Evolutionary conservation across 768 basidiomycete genomes (phyloP), one percentile per base, ranked within the genome.

Genomic region (Boletus rubescentipes): DNA sequence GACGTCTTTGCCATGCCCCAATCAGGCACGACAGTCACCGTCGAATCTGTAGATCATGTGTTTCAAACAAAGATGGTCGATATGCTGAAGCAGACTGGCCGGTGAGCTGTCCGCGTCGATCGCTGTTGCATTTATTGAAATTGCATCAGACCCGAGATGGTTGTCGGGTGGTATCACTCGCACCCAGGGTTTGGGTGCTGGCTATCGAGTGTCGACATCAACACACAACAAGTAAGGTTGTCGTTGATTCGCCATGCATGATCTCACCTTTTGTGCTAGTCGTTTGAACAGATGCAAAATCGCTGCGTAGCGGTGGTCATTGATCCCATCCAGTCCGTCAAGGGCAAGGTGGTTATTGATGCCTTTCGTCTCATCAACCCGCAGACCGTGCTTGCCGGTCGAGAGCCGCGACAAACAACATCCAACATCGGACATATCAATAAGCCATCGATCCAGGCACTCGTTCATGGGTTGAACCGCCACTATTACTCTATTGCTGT

Each of bases 1-100:
- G 96, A 98, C 68, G 96, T 98, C 57, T 98, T 98, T 64, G 96
- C 96, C 41, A 98, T 98, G 96, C 96, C 96, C 42, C 96, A 98
- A 64, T 93, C 92, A 15, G 96, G 96, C 57, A 98, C 96, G 16
- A 95, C 93, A 0, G 96, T 98, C 39, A 93, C 93, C 45, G 95
- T 98, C 57, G 95, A 98, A 73, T 96, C 95, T 9, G 94, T 96
- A 2, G 97, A 99, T 73, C 94, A 98, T 63, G 97, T 98, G 46
- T 99, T 98, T 74, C 97, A 99, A 72, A 87, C 86, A 4, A 98
- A 88, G 73, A 98, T 98, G 97, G 76, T 97, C 46, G 97, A 98
- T 51, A 98, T 98, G 95, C 73, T 99, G 64, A 98, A 99, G 74
- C 97, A 98, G 77, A 99, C 97, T 0, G 97, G 97, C 58, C 77